Evolutionary conservation across 148 eudicot genomes (phyloP).

Genomic region (Mesembryanthemum crystallinum): DNA sequence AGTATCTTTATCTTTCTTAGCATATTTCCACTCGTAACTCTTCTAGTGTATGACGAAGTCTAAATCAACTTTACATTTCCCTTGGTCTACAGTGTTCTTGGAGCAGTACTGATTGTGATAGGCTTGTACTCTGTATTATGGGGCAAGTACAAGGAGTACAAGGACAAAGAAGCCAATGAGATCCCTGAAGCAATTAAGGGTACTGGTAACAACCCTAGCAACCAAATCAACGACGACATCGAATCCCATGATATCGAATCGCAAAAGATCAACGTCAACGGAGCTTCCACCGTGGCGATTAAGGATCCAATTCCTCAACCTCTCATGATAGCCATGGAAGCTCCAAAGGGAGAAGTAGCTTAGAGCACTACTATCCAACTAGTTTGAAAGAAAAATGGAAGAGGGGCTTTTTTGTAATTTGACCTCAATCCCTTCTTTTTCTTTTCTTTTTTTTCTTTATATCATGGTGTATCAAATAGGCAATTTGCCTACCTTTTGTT

Average conservation of each 20-base stretch:
- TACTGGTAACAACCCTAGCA: background rate
- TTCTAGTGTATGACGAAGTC: background rate
- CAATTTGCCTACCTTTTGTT: background rate
- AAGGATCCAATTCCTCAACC: constrained; percentile 26
- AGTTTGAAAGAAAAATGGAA: background rate
- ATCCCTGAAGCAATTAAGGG: constrained; percentile 46
- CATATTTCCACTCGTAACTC: background rate
- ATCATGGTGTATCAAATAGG: constrained; percentile 14
- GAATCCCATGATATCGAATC: constrained; percentile 24
- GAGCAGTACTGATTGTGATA: constrained; percentile 59
- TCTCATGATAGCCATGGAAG: constrained; percentile 37
- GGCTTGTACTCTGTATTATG: constrained; percentile 85
- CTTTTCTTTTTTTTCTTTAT: background rate
- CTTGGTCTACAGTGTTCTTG: constrained; percentile 48
- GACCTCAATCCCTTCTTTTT: constrained; percentile 6
- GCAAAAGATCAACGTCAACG: background rate
- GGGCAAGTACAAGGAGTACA: constrained; percentile 88
- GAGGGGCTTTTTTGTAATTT: constrained; percentile 30
- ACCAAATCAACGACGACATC: constrained; percentile 18
- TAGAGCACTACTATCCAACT: constrained; percentile 1
- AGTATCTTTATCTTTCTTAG: constrained; percentile 28
- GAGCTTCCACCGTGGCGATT: constrained; percentile 16
- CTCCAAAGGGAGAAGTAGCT: constrained; percentile 27
- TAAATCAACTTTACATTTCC: background rate
- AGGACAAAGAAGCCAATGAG: constrained; percentile 52